A percentile compares a stretch with the other conserved stretches of the same genome.
These are phyloP conservation scores for Recurvomyces mirabilis DNA, from an alignment of 495 filamentous ascomycete species.

Conservation along the genomic window DNA sequence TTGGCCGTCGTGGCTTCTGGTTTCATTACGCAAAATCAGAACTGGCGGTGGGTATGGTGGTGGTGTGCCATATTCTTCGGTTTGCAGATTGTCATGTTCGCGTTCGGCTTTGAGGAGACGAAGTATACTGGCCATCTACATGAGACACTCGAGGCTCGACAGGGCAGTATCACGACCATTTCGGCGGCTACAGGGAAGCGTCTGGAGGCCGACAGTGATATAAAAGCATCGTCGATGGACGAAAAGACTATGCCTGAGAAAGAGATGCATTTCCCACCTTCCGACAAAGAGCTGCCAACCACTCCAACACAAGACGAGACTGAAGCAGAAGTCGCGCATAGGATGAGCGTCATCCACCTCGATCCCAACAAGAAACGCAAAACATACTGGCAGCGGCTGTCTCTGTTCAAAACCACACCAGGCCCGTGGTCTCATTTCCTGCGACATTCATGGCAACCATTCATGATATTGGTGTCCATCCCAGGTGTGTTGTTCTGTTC, in stretches of 20 bases:
- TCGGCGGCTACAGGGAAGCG: neutral
- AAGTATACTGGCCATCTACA: constrained; percentile 25
- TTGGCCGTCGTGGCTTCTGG: constrained; percentile 38
- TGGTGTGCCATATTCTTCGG: constrained; percentile 39
- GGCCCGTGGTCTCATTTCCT: constrained; percentile 12
- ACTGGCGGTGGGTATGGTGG: constrained; percentile 41
- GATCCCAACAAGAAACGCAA: constrained; percentile 8
- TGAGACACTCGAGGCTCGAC: constrained; percentile 9
- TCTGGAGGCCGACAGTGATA: neutral
- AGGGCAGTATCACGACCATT: constrained; percentile 7
- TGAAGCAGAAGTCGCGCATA: neutral
- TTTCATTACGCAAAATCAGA: constrained; percentile 34
- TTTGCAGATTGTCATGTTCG: constrained; percentile 26
- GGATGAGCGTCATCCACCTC: constrained; percentile 12
- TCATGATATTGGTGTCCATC: constrained; percentile 12
- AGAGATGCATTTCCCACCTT: neutral
- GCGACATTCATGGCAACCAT: constrained; percentile 12
- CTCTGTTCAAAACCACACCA: constrained; percentile 3
- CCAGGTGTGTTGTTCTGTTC: constrained; percentile 11
- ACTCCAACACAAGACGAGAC: neutral
- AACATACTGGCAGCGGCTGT: constrained; percentile 12
- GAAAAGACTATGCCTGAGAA: neutral
- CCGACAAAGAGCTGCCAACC: too few relatives aligned
- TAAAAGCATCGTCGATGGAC: neutral
- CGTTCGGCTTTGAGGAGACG: constrained; percentile 38